A percentile compares a stretch with the other conserved stretches of the same genome.
These are phyloP conservation scores for Cadophora malorum DNA, from an alignment of 2,329 filamentous ascomycete genomes.

Conservation along the genomic window DNA sequence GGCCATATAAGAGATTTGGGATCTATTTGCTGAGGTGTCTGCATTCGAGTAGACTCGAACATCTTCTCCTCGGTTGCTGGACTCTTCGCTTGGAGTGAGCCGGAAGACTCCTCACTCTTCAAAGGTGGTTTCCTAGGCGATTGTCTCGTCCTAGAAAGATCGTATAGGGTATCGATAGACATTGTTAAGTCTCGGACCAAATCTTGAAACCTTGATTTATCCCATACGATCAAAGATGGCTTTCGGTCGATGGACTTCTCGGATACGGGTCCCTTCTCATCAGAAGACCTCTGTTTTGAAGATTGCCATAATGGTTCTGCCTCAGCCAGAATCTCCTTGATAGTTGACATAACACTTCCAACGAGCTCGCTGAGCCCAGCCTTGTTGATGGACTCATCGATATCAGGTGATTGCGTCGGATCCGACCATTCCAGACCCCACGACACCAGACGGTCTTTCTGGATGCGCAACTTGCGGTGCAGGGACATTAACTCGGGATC, in stretches of 20 bases:
- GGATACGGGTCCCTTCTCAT: constrained; percentile 34
- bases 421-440: constrained; percentile 87
- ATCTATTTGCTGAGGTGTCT: constrained; percentile 66
- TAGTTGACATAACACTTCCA: constrained; percentile 78
- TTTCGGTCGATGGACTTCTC: constrained; percentile 56
- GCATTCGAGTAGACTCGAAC: constrained; percentile 66
- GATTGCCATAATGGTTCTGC: constrained; percentile 74
- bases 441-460: constrained; percentile 73
- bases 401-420: constrained; percentile 69
- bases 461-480: constrained; percentile 79
- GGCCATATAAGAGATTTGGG: constrained; percentile 57
- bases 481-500: constrained; percentile 74
- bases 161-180: constrained; percentile 81
- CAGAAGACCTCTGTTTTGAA: constrained; percentile 53
- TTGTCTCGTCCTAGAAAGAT: constrained; percentile 70
- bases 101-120: constrained; percentile 35
- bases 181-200: constrained; percentile 76
- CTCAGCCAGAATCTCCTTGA: constrained; percentile 80
- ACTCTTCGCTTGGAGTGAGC: constrained; percentile 31
- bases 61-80: constrained; percentile 45
- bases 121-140: constrained; percentile 45
- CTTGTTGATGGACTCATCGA: constrained; percentile 73
- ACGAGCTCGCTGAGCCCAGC: constrained; percentile 79
- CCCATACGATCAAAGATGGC: constrained; percentile 64
- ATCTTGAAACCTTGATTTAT: constrained; percentile 77